A percentile compares a stretch with the other conserved stretches of the same genome.
Evolutionary conservation across 2,329 filamentous ascomycete species (phyloP).

Genomic region (Zasmidium citrigriseum): DNA sequence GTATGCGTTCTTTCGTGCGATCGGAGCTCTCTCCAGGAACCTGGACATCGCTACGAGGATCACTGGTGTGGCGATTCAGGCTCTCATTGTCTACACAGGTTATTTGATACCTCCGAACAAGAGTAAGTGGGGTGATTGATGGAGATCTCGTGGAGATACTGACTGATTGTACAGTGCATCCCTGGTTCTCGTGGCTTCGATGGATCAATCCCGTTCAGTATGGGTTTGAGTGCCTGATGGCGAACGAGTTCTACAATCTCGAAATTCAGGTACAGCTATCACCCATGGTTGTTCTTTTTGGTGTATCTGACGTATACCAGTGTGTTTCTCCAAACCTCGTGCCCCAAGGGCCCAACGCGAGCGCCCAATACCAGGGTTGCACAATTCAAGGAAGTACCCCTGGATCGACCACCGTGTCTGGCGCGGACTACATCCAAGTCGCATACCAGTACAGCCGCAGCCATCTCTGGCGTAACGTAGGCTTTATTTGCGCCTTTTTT

Average conservation of each 20-base stretch:
- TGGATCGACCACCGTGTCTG: constrained; percentile 42
- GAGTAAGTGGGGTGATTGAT: too few species aligned
- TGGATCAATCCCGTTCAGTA: constrained; percentile 81
- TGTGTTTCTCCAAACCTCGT: constrained; percentile 57
- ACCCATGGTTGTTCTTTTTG: too few species aligned
- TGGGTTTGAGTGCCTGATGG: constrained; percentile 69
- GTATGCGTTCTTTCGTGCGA: constrained; percentile 82
- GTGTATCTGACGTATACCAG: too few species aligned
- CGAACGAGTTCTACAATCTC: constrained; percentile 67
- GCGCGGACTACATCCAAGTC: constrained; percentile 37
- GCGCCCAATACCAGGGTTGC: constrained; percentile 58
- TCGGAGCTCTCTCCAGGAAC: constrained; percentile 73
- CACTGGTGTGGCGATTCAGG: constrained; percentile 61
- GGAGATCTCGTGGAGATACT: too few species aligned
- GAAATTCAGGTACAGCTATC: neutral
- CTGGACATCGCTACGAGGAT: constrained; percentile 58
- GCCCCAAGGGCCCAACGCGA: constrained; percentile 35
- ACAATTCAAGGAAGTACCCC: constrained; percentile 59
- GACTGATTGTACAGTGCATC: too few species aligned
- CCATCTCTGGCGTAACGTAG: constrained; percentile 50
- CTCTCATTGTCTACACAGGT: constrained; percentile 67
- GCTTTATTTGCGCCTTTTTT: constrained; percentile 48
- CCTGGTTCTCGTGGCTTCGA: constrained; percentile 64
- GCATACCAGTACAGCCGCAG: constrained; percentile 32
- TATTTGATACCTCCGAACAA: constrained; percentile 23